Percentiles rank a stretch among this genome's conserved stretches.
phyloP scores from a whole-genome alignment of 2,329 filamentous ascomycete genomes.

The Didymella pomorum region DNA sequence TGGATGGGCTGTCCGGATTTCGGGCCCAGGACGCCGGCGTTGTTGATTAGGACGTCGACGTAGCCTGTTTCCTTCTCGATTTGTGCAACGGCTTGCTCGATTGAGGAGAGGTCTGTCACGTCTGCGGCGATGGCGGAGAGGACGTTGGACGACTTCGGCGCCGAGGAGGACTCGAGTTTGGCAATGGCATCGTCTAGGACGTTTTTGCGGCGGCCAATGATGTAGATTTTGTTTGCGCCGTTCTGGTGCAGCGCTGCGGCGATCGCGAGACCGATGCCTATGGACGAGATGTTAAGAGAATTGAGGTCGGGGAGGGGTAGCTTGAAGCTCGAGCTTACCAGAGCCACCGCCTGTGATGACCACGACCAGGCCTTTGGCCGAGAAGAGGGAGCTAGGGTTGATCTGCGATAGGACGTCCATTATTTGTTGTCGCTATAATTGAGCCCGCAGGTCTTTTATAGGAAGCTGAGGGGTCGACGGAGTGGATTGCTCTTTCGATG shows the following conservation, averaged over 20 bases:
- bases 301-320: constrained; percentile 37
- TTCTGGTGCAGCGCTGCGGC: constrained; percentile 53
- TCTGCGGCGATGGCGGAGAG: constrained; percentile 56
- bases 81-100: constrained; percentile 52
- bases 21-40: constrained; percentile 60
- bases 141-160: constrained; percentile 28
- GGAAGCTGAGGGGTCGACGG: background rate
- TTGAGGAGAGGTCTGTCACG: constrained; percentile 53
- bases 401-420: constrained; percentile 50
- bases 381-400: constrained; percentile 50
- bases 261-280: constrained; percentile 52
- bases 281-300: constrained; percentile 14
- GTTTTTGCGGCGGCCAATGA: constrained; percentile 55
- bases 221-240: constrained; percentile 55
- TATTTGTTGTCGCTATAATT: constrained; percentile 7
- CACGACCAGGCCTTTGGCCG: constrained; percentile 51
- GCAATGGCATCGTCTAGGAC: constrained; percentile 53
- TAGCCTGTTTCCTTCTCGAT: constrained; percentile 55
- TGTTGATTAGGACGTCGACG: constrained; percentile 62
- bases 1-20: constrained; percentile 52
- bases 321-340: constrained; percentile 33
- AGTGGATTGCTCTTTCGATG: constrained; percentile 17
- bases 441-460: background rate
- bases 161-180: constrained; percentile 42
- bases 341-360: constrained; percentile 55